phyloP scores from a whole-genome alignment of 1,139 yeast species.

The Eremothecium coryli region DNA sequence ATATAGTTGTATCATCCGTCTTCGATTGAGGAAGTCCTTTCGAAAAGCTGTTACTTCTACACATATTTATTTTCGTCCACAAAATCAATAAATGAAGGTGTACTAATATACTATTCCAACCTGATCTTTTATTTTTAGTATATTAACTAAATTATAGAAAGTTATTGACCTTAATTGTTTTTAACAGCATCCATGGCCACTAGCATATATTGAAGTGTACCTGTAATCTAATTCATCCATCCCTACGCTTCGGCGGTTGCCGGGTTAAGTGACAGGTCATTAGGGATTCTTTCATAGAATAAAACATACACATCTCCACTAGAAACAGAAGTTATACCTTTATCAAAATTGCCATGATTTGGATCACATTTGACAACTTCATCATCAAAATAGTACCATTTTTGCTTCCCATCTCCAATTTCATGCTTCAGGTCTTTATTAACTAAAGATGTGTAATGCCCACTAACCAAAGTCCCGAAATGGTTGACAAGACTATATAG shows the following conservation, averaged over 20 bases:
- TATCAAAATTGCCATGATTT: slow-evolving; percentile 39
- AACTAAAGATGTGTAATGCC: slow-evolving; percentile 64
- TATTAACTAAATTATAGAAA: too few species aligned
- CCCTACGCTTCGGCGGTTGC: too few species aligned
- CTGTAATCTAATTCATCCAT: too few species aligned
- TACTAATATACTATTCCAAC: too few species aligned
- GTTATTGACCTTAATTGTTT: too few species aligned
- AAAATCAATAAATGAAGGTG: too few species aligned
- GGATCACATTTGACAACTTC: slow-evolving; percentile 43
- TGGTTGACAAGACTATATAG: slow-evolving; percentile 60
- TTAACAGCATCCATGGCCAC: too few species aligned
- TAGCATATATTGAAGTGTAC: too few species aligned
- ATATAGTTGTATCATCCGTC: not conserved
- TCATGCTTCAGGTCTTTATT: slow-evolving; percentile 38
- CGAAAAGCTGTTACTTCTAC: too few species aligned
- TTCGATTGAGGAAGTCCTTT: not conserved
- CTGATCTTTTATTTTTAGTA: too few species aligned
- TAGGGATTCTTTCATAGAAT: slow-evolving; percentile 46
- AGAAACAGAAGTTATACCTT: slow-evolving; percentile 35
- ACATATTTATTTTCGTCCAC: too few species aligned
- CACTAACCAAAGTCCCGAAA: slow-evolving; percentile 60
- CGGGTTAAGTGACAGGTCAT: not conserved
- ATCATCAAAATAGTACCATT: slow-evolving; percentile 73
- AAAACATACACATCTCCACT: slow-evolving; percentile 65
- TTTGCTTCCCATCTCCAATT: slow-evolving; percentile 27